Base-by-base conservation (phyloP, 805 yeast genomes). In the Yarrowia phangngaensis region DNA sequence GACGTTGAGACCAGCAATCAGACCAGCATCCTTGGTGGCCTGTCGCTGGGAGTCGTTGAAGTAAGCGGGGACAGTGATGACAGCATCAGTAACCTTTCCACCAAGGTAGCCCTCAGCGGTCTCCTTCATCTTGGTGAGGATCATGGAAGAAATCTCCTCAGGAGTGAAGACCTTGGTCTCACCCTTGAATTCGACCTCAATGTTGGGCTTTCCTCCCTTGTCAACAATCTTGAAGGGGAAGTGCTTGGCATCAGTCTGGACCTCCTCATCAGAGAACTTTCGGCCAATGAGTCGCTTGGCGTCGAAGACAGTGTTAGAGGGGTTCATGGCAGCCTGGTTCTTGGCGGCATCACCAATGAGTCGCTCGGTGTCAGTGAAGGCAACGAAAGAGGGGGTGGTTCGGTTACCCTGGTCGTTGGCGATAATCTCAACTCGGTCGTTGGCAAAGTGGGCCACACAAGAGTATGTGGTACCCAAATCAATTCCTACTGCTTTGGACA, bases 371-470 rank as follows among this genome's bases (percentile, higher is more conserved):
- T 87, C 96, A 22, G 95, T 87, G 79, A 89, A 89, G 46, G 95
- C 96, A 55, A 90, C 97, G 67, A 84, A 89, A 26, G 97, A 88
- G 27, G 97, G 97, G 14, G 97, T 89, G 55, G 95, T 90, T 76
- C 97, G 84, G 78, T 90, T 89, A 75, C 97, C 97, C 74, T 90
- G 97, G 69, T 89, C 96, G 65, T 89, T 89, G 61, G 97, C 96
- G 63, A 89, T 80, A 64, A 89, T 89, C 65, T 90, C 97, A 53
- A 89, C 97, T 61, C 95, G 75, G 65, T 85, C 94, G 61, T 84
- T 83, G 43, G 82, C 67, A 67, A 76, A 80, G 69, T 78, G 88
- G 63, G 95, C 97, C 54, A 90, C 97, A 79, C 97, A 89, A 9
- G 96, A 89, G 78, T 89, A 89, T 5, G 97, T 89, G 56, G 97